These are phyloP conservation scores for Xylariaceae sp. DNA, from an alignment of 2,329 filamentous ascomycete genomes.

Conservation along the genomic window DNA sequence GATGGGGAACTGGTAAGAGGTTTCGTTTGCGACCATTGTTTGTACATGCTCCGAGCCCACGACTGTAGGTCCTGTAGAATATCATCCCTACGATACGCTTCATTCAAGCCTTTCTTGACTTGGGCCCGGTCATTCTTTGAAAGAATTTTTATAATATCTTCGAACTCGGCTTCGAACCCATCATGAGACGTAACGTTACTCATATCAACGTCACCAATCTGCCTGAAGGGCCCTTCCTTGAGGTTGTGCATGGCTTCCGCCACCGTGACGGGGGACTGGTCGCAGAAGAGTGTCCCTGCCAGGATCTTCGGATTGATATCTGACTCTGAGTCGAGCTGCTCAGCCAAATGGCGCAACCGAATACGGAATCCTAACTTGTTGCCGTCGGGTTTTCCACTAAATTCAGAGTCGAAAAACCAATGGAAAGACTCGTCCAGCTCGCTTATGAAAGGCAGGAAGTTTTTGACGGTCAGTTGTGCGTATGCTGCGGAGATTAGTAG, in stretches of 20 bases:
- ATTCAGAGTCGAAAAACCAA: constrained; percentile 11
- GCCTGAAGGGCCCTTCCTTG: constrained; percentile 21
- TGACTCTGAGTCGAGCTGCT: constrained; percentile 12
- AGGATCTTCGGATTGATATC: constrained; percentile 14
- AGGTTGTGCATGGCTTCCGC: constrained; percentile 13
- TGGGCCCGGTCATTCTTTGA: constrained; percentile 1
- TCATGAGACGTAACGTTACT: constrained; percentile 4
- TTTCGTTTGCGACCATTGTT: constrained; percentile 4
- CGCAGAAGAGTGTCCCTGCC: constrained; percentile 27
- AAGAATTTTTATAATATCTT: constrained; percentile 11
- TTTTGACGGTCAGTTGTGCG: constrained; percentile 8
- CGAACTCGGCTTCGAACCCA: constrained; percentile 12
- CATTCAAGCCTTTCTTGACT: constrained; percentile 10
- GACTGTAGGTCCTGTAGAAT: constrained; percentile 19
- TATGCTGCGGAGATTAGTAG: constrained; percentile 22
- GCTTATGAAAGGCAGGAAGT: constrained; percentile 16
- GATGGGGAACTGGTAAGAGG: not conserved
- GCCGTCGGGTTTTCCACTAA: constrained; percentile 3
- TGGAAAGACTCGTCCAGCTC: constrained; percentile 26
- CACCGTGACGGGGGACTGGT: not conserved
- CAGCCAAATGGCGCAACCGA: constrained; percentile 22
- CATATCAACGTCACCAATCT: constrained; percentile 14
- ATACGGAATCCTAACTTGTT: constrained; percentile 25
- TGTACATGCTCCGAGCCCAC: constrained; percentile 23
- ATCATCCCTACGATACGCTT: constrained; percentile 10